Percentiles rank a stretch among this genome's conserved stretches.
Evolutionary conservation across 2,329 filamentous ascomycete species (phyloP).

Genomic region (Periconia sp.): DNA sequence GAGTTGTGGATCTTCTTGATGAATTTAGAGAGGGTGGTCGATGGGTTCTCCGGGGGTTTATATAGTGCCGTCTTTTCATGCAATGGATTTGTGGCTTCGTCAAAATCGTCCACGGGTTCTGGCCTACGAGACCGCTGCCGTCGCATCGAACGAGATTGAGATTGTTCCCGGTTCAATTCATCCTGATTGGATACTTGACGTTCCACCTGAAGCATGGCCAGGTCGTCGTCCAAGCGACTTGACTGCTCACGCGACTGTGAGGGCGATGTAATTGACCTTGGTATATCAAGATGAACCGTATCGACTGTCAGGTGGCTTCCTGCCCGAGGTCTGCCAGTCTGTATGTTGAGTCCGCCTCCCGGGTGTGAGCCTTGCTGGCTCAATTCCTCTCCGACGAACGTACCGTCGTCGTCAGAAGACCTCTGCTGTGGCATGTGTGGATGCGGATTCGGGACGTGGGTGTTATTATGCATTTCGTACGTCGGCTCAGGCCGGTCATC

Average conservation of each 20-base stretch:
- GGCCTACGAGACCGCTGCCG: conserved; percentile 60
- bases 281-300: conserved; percentile 38
- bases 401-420: conserved; percentile 47
- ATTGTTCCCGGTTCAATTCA: conserved; percentile 41
- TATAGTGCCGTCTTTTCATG: conserved; percentile 71
- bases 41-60: conserved; percentile 67
- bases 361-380: conserved; percentile 35
- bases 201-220: conserved; percentile 70
- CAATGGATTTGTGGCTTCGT: conserved; percentile 70
- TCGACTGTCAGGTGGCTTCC: conserved; percentile 57
- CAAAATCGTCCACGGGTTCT: conserved; percentile 70
- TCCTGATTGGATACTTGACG: conserved; percentile 59
- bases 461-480: conserved; percentile 41
- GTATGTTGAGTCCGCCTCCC: too few species aligned
- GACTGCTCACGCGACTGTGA: conserved; percentile 66
- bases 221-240: conserved; percentile 68
- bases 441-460: conserved; percentile 7
- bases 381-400: conserved; percentile 44
- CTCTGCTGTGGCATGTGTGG: conserved; percentile 26
- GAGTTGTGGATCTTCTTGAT: conserved; percentile 71
- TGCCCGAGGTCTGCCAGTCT: conserved; percentile 34
- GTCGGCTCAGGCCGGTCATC: conserved; percentile 44
- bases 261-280: conserved; percentile 53
- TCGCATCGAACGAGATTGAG: conserved; percentile 53
- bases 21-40: conserved; percentile 66